Conservation (phyloP, 139 green algal species). For the Eudorina sp. region DNA sequence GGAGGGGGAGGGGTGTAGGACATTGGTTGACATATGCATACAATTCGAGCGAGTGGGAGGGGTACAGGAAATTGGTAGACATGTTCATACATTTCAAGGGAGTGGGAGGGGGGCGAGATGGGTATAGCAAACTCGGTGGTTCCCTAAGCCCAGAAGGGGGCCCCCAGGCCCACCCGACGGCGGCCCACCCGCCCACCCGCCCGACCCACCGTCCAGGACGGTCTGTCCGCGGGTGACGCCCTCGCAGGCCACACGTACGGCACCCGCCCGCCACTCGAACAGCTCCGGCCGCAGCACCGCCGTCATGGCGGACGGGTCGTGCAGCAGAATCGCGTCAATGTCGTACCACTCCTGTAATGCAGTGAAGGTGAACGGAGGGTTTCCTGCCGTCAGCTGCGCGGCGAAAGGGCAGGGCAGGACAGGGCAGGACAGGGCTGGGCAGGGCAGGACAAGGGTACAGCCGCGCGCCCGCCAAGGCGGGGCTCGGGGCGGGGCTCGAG, state of each 20-base stretch:
- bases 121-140: no score
- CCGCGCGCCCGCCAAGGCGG: no score
- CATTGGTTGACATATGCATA: no score
- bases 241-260: slow-evolving; percentile 72
- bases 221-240: slow-evolving; percentile 72
- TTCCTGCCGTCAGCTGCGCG: no score
- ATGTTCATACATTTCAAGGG: no score
- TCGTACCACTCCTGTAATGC: slow-evolving; percentile 56
- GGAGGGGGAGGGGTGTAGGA: neutral
- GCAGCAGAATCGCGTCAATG: slow-evolving; percentile 73
- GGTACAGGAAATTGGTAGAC: no score
- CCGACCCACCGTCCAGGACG: slow-evolving; percentile 71
- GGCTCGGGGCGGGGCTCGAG: no score
- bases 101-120: neutral
- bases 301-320: slow-evolving; percentile 80
- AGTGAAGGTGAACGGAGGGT: neutral
- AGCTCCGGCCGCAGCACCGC: slow-evolving; percentile 74
- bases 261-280: slow-evolving; percentile 76
- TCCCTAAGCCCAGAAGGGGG: no score
- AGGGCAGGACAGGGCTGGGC: no score
- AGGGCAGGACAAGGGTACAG: no score
- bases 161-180: neutral
- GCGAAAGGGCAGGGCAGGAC: no score
- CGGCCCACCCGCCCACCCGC: neutral
- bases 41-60: no score